phyloP scores from a whole-genome alignment of 1,139 yeast genomes.

The Geotrichum macrosporum region DNA sequence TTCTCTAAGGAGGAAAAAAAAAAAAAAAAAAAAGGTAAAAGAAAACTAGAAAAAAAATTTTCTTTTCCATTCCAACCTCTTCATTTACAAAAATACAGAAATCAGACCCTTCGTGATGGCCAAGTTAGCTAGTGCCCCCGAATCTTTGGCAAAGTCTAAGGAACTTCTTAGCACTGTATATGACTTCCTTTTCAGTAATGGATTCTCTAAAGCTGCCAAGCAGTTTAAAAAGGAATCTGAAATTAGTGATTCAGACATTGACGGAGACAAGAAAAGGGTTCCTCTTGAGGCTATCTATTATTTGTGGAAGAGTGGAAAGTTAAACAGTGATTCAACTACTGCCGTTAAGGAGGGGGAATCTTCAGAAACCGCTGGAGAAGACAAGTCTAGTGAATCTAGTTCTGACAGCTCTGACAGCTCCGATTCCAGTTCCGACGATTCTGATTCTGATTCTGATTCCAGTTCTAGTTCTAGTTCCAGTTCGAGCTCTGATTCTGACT shows the following conservation, averaged over 20 bases:
- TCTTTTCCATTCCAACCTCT: not conserved
- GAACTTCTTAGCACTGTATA: slow-evolving; percentile 22
- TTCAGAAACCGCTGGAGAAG: slow-evolving; percentile 27
- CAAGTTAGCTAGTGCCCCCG: slow-evolving; percentile 12
- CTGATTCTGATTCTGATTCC: slow-evolving; percentile 13
- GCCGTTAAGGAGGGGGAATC: slow-evolving; percentile 20
- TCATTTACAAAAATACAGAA: not conserved
- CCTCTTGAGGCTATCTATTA: slow-evolving; percentile 20
- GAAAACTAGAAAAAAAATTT: not conserved
- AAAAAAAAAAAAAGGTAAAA: no score
- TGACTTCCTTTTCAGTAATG: slow-evolving; percentile 24
- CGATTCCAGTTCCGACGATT: not conserved
- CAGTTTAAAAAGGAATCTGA: slow-evolving; percentile 24
- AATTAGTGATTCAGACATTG: slow-evolving; percentile 10
- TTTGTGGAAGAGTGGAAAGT: slow-evolving; percentile 17
- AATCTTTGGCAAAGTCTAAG: slow-evolving; percentile 18
- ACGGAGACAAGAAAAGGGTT: slow-evolving; percentile 9
- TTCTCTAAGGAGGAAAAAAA: not conserved
- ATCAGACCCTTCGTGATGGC: not conserved
- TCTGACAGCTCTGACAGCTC: not conserved
- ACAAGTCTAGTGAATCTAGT: slow-evolving; percentile 10
- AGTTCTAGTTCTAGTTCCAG: not conserved
- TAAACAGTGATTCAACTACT: slow-evolving; percentile 2
- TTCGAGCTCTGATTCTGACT: not conserved
- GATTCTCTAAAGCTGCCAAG: slow-evolving; percentile 25